A percentile compares a stretch with the other conserved stretches of the same genome.
These are phyloP conservation scores for Ramularia collo-cygni DNA, from an alignment of 2,329 filamentous ascomycete genomes.

Conservation along the genomic window DNA sequence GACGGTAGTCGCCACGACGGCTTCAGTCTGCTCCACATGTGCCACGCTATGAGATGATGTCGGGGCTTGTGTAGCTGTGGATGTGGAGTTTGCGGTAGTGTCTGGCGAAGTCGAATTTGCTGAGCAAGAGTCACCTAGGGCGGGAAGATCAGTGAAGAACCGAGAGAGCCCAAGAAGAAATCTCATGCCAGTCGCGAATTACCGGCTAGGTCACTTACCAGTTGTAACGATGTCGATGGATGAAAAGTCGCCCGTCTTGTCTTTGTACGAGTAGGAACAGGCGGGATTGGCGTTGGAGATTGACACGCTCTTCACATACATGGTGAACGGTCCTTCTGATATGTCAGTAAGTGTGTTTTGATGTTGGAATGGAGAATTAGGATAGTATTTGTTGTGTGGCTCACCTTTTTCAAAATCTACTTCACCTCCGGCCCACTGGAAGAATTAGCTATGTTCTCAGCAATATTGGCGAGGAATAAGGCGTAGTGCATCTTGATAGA, in stretches of 20 bases:
- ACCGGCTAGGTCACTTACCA: constrained; percentile 15
- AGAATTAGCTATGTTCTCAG: no score
- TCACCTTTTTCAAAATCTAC: constrained; percentile 43
- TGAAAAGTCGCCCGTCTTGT: constrained; percentile 41
- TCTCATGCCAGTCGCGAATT: no score
- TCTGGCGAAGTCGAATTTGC: no score
- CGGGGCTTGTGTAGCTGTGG: constrained; percentile 20
- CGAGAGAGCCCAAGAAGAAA: no score
- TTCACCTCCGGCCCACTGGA: constrained; percentile 61
- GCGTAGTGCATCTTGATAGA: no score
- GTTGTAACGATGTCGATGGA: constrained; percentile 40
- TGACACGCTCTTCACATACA: constrained; percentile 46
- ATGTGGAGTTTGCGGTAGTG: constrained; percentile 13
- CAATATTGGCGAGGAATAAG: no score
- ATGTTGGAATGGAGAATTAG: no score
- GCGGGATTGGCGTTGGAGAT: constrained; percentile 40
- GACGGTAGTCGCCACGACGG: constrained; percentile 16
- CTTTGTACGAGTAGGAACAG: constrained; percentile 44
- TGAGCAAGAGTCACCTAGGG: no score
- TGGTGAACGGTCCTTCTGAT: constrained; percentile 47
- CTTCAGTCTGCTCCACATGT: constrained; percentile 18
- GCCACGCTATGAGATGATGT: constrained; percentile 14
- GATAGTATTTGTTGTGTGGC: no score
- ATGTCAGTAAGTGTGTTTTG: no score
- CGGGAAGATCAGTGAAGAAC: background rate